Percentiles rank a stretch among this genome's conserved stretches.
phyloP scores from a whole-genome alignment of 257 asterid genomes.

The Gentiana macrophylla region DNA sequence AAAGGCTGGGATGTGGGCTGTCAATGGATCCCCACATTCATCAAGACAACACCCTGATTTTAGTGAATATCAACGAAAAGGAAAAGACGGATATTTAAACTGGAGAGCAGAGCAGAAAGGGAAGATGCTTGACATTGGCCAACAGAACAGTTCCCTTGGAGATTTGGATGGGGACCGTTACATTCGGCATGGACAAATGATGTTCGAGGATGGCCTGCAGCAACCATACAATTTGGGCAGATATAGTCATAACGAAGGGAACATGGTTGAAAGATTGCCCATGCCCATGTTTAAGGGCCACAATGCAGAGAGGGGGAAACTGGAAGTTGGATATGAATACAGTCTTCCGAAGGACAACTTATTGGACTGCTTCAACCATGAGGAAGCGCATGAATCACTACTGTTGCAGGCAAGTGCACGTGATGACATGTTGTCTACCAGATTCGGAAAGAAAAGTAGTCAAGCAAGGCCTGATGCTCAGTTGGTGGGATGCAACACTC shows the following conservation, averaged over 20 bases:
- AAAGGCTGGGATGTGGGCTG: constrained; percentile 29
- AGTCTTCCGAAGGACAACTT: constrained; percentile 41
- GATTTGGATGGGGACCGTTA: constrained; percentile 31
- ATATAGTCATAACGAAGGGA: constrained; percentile 42
- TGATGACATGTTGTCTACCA: constrained; percentile 44
- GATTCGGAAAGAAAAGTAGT: constrained; percentile 55
- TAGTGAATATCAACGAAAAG: constrained; percentile 30
- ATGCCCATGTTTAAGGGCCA: constrained; percentile 28
- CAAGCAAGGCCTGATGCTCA: constrained; percentile 47
- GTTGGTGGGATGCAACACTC: constrained; percentile 57
- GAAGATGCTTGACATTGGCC: constrained; percentile 58
- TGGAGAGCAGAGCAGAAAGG: constrained; percentile 45
- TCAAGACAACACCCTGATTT: constrained; percentile 30
- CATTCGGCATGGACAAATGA: constrained; percentile 32
- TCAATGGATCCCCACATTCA: constrained; percentile 43
- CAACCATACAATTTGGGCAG: constrained; percentile 42
- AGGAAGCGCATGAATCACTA: constrained; percentile 47
- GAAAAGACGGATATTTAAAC: constrained; percentile 22
- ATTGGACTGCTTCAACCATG: constrained; percentile 32
- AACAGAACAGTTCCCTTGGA: constrained; percentile 27
- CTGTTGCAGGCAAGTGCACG: constrained; percentile 38
- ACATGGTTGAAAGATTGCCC: constrained; percentile 36
- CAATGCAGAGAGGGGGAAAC: constrained; percentile 37
- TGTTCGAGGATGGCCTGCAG: constrained; percentile 34
- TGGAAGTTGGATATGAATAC: constrained; percentile 34